phyloP scores from a whole-genome alignment of 805 yeast genomes.

The Blastobotrys americana region DNA sequence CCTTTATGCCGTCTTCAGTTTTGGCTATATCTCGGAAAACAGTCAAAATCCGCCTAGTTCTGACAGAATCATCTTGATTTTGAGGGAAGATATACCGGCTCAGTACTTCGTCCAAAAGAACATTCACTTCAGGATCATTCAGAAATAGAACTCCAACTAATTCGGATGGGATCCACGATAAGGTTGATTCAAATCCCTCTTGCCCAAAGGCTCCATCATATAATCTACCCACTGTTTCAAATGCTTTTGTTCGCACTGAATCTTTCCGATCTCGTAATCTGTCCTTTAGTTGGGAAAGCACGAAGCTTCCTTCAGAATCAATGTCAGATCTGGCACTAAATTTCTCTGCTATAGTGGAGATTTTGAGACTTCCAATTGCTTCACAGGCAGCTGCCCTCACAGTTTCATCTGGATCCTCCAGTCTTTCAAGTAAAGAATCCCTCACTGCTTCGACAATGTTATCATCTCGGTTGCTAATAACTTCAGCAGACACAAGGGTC shows the following conservation, averaged over 20 bases:
- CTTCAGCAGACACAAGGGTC: slow-evolving; percentile 50
- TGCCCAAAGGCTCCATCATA: slow-evolving; percentile 44
- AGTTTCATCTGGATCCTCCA: slow-evolving; percentile 66
- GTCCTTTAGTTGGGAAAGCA: slow-evolving; percentile 49
- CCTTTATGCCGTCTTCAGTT: slow-evolving; percentile 30
- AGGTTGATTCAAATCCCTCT: slow-evolving; percentile 28
- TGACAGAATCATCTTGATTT: slow-evolving; percentile 31
- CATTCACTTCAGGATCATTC: slow-evolving; percentile 60
- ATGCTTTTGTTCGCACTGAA: slow-evolving; percentile 55
- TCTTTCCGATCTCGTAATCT: slow-evolving; percentile 64
- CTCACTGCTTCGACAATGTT: slow-evolving; percentile 4
- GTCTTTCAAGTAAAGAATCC: slow-evolving; percentile 50
- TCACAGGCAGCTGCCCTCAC: slow-evolving; percentile 60
- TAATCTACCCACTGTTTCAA: slow-evolving; percentile 46
- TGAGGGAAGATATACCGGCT: slow-evolving; percentile 57
- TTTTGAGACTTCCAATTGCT: slow-evolving; percentile 39
- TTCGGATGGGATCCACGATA: slow-evolving; percentile 55
- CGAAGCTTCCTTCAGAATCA: slow-evolving; percentile 27
- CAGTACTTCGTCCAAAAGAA: slow-evolving; percentile 53
- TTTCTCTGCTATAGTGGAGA: slow-evolving; percentile 40
- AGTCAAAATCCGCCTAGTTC: slow-evolving; percentile 49
- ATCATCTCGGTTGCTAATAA: slow-evolving; percentile 42
- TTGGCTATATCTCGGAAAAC: slow-evolving; percentile 49
- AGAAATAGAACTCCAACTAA: slow-evolving; percentile 63
- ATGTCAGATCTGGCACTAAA: neutral